phyloP scores from a whole-genome alignment of 2,329 filamentous ascomycete species.

The Microdochium nivale region DNA sequence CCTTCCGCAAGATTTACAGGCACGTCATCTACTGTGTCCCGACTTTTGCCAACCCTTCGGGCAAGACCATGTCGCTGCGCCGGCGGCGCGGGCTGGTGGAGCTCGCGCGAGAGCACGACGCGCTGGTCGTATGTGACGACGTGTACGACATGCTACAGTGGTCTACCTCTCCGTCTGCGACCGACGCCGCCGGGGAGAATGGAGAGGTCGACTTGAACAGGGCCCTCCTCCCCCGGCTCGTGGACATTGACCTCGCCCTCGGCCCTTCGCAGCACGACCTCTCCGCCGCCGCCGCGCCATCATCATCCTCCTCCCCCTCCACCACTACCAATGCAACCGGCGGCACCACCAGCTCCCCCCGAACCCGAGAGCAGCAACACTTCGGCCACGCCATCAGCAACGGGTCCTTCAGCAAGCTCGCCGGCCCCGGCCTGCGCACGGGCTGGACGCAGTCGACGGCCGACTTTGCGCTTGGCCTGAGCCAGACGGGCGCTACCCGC shows the following conservation, averaged over 20 bases:
- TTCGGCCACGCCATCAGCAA: constrained; percentile 83
- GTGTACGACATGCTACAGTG: constrained; percentile 92
- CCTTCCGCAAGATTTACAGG: constrained; percentile 69
- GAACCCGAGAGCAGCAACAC: constrained; percentile 28
- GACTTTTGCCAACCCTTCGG: constrained; percentile 82
- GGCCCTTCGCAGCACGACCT: constrained; percentile 35
- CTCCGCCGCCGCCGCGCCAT: neutral
- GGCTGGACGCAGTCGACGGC: constrained; percentile 74
- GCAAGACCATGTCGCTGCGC: constrained; percentile 66
- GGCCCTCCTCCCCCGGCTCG: constrained; percentile 63
- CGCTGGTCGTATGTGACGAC: constrained; percentile 80
- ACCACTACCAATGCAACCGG: neutral
- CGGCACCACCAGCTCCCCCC: neutral
- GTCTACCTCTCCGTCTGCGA: constrained; percentile 30
- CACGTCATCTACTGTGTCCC: constrained; percentile 86
- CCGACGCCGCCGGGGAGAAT: constrained; percentile 15
- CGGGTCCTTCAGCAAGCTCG: constrained; percentile 83
- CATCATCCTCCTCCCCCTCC: neutral
- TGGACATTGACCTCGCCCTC: constrained; percentile 67
- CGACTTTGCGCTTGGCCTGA: constrained; percentile 40
- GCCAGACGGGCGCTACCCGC: constrained; percentile 42
- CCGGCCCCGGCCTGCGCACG: constrained; percentile 70
- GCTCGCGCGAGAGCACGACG: constrained; percentile 72
- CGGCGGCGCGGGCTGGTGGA: constrained; percentile 61
- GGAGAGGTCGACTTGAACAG: constrained; percentile 9